These are phyloP conservation scores for Diaporthe citrichinensis DNA, from an alignment of 2,329 filamentous ascomycete species.

Conservation along the genomic window DNA sequence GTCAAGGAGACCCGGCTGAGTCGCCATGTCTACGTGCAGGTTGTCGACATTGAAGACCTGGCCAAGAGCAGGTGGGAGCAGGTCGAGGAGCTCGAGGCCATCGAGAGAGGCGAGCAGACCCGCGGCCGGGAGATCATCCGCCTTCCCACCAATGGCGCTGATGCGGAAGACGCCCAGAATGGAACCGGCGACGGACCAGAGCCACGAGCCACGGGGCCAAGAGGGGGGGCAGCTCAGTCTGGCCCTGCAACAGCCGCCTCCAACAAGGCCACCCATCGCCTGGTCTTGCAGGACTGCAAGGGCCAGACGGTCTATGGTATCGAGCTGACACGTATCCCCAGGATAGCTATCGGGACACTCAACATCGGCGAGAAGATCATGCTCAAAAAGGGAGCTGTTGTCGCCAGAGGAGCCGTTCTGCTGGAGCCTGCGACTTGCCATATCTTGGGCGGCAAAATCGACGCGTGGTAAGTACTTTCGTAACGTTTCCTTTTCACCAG, in stretches of 20 bases:
- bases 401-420: slow-evolving; percentile 84
- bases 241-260: slow-evolving; percentile 39
- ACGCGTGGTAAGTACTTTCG: slow-evolving; percentile 65
- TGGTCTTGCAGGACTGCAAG: slow-evolving; percentile 84
- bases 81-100: slow-evolving; percentile 83
- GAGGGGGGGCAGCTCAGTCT: not conserved
- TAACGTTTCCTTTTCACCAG: not conserved
- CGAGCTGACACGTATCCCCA: slow-evolving; percentile 77
- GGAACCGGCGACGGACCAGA: slow-evolving; percentile 51
- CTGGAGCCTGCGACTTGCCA: slow-evolving; percentile 77
- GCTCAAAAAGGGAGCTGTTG: slow-evolving; percentile 73
- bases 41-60: slow-evolving; percentile 89
- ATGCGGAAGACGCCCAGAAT: slow-evolving; percentile 64
- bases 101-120: slow-evolving; percentile 79
- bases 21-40: slow-evolving; percentile 80
- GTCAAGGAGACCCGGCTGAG: slow-evolving; percentile 69
- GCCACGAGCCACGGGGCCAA: slow-evolving; percentile 36
- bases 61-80: slow-evolving; percentile 86
- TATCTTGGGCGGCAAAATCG: slow-evolving; percentile 91
- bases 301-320: slow-evolving; percentile 80
- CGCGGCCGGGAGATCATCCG: slow-evolving; percentile 87
- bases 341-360: slow-evolving; percentile 74
- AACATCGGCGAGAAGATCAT: slow-evolving; percentile 87
- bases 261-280: slow-evolving; percentile 77
- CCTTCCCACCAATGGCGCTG: slow-evolving; percentile 60